Conservation (phyloP, 179 eudicot genomes). For the Sideroxylon spinosum region DNA sequence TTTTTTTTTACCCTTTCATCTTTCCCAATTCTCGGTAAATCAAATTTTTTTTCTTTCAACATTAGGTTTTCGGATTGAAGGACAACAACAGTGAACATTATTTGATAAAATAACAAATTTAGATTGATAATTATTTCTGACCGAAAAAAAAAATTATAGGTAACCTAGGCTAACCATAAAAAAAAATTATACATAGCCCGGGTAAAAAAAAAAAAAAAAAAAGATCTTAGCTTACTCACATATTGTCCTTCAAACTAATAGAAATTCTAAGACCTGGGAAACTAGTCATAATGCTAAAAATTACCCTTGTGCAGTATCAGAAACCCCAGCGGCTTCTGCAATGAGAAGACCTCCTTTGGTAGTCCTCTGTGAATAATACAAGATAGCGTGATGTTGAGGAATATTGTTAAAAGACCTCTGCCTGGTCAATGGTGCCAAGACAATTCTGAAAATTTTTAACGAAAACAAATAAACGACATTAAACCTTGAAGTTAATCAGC, state of each 20-base stretch:
- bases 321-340: constrained; percentile 36
- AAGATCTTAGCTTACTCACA: no score
- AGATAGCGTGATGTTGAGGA: constrained; percentile 39
- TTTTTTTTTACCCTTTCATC: no score
- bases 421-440: constrained; percentile 38
- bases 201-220: no score
- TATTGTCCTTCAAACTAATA: background rate
- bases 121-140: no score
- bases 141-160: no score
- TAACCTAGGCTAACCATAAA: no score
- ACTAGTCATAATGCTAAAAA: background rate
- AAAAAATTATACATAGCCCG: no score
- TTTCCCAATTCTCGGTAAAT: no score
- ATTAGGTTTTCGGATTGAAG: no score
- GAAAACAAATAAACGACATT: background rate
- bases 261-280: background rate
- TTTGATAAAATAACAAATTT: no score
- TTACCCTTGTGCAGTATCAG: constrained; percentile 36
- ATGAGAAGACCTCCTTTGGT: constrained; percentile 37
- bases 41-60: no score
- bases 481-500: background rate
- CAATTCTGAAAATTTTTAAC: constrained; percentile 20
- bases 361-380: constrained; percentile 39
- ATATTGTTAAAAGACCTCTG: constrained; percentile 29
- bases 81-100: no score